A percentile compares a stretch with the other conserved stretches of the same genome.
Evolutionary conservation across 2,329 filamentous ascomycete species (phyloP).

Genomic region (Sphaerulina musiva): DNA sequence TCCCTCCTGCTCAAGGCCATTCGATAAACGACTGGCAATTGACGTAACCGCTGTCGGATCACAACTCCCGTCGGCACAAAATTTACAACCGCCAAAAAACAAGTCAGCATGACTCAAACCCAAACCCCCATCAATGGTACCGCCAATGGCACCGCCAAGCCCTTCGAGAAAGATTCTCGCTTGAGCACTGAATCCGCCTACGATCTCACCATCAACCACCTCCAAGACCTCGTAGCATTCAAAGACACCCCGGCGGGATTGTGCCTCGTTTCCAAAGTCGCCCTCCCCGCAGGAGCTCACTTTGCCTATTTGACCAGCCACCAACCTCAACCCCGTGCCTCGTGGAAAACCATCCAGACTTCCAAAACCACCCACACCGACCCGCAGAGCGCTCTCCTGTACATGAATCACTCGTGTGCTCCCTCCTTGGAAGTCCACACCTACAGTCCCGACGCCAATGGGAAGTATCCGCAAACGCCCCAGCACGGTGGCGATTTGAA

Average conservation of each 20-base stretch:
- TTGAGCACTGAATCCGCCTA: conserved; percentile 17
- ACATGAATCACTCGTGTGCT: conserved; percentile 50
- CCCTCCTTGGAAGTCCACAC: conserved; percentile 52
- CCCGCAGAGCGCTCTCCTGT: conserved; percentile 52
- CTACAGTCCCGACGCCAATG: conserved; percentile 21
- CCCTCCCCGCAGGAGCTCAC: conserved; percentile 46
- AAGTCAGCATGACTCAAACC: conserved; percentile 12
- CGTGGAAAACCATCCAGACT: conserved; percentile 50
- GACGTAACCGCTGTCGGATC: background rate
- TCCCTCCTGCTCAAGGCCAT: conserved; percentile 15
- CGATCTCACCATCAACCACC: conserved; percentile 29
- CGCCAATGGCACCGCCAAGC: conserved; percentile 10
- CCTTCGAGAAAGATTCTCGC: conserved; percentile 8
- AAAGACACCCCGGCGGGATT: conserved; percentile 35
- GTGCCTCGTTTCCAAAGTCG: conserved; percentile 44
- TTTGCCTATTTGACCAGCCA: conserved; percentile 46
- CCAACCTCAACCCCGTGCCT: conserved; percentile 38
- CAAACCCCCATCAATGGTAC: conserved; percentile 7
- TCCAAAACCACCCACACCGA: conserved; percentile 47
- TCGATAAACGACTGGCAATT: conserved; percentile 1
- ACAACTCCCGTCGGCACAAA: background rate
- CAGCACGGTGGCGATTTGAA: conserved; percentile 16
- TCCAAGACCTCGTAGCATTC: conserved; percentile 37
- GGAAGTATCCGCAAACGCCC: conserved; percentile 24
- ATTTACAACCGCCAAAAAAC: background rate